phyloP scores from a whole-genome alignment of 2,329 filamentous ascomycete genomes.

The Cladosporium austrohemisphaericum region DNA sequence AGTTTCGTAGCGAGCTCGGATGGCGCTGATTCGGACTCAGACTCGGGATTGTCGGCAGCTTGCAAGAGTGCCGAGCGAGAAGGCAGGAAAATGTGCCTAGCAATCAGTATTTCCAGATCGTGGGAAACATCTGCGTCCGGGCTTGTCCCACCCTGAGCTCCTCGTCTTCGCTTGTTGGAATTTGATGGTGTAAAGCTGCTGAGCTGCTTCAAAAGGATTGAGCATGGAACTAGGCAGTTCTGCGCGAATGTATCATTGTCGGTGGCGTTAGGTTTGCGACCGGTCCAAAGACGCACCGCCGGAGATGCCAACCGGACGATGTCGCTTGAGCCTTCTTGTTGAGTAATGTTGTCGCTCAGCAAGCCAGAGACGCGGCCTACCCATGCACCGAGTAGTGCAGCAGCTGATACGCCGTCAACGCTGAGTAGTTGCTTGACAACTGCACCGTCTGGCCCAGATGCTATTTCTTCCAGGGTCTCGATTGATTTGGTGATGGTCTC shows the following conservation, averaged over 20 bases:
- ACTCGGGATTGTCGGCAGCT: background rate
- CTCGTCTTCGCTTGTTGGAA: slow-evolving; percentile 9
- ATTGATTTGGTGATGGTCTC: background rate
- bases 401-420: slow-evolving; percentile 19
- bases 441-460: slow-evolving; percentile 19
- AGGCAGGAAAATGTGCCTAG: slow-evolving; percentile 42
- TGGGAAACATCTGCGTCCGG: background rate
- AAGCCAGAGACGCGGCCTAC: slow-evolving; percentile 9
- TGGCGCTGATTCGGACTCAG: slow-evolving; percentile 6
- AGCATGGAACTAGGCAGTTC: slow-evolving; percentile 24
- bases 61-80: slow-evolving; percentile 37
- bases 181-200: background rate
- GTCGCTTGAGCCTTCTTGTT: background rate
- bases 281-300: slow-evolving; percentile 26
- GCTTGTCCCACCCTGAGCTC: background rate
- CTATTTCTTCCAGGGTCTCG: slow-evolving; percentile 15
- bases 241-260: slow-evolving; percentile 29
- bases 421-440: slow-evolving; percentile 25
- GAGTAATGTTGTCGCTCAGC: background rate
- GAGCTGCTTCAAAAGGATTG: slow-evolving; percentile 19
- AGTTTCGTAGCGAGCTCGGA: slow-evolving; percentile 11
- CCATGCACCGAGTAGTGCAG: slow-evolving; percentile 27
- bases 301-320: slow-evolving; percentile 7
- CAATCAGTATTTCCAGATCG: slow-evolving; percentile 36
- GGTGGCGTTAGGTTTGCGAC: slow-evolving; percentile 21